Conservation (phyloP, 768 basidiomycete species). For the Hemileccinum rubropunctum region DNA sequence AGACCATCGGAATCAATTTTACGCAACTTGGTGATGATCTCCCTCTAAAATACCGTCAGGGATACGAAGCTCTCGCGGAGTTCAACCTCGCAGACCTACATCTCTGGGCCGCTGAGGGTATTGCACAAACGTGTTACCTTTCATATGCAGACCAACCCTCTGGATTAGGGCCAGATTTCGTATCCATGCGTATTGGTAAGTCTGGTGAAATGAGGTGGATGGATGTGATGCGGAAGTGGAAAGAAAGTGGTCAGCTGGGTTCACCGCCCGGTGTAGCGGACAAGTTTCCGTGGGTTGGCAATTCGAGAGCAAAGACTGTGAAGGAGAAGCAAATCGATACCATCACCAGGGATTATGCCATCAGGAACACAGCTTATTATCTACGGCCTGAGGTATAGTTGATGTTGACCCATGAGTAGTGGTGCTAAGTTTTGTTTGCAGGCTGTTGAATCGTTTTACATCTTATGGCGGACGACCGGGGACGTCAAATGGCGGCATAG, state of each 20-base stretch:
- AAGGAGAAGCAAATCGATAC: constrained; percentile 21
- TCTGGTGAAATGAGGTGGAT: constrained; percentile 26
- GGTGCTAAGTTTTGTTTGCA: constrained; percentile 25
- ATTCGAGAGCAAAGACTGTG: constrained; percentile 16
- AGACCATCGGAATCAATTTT: constrained; percentile 45
- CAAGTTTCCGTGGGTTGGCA: constrained; percentile 27
- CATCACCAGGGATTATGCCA: constrained; percentile 51
- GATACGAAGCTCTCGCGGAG: constrained; percentile 38
- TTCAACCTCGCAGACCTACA: constrained; percentile 64
- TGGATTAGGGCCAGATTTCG: constrained; percentile 64
- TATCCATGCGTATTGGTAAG: constrained; percentile 35
- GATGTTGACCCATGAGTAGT: not conserved
- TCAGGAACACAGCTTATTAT: constrained; percentile 48
- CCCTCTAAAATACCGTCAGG: constrained; percentile 20
- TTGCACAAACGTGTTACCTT: constrained; percentile 68
- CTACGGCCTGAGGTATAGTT: constrained; percentile 66
- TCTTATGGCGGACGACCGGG: constrained; percentile 69
- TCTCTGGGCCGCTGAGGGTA: constrained; percentile 72
- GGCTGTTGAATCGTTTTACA: constrained; percentile 72
- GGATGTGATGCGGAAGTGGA: constrained; percentile 45
- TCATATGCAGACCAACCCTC: constrained; percentile 69
- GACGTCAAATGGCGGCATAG: constrained; percentile 66
- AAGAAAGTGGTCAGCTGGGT: constrained; percentile 41
- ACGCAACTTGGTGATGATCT: constrained; percentile 33
- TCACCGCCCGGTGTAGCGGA: constrained; percentile 53